Base-by-base conservation (phyloP, 148 eudicot species). In the Fagopyrum tataricum region DNA sequence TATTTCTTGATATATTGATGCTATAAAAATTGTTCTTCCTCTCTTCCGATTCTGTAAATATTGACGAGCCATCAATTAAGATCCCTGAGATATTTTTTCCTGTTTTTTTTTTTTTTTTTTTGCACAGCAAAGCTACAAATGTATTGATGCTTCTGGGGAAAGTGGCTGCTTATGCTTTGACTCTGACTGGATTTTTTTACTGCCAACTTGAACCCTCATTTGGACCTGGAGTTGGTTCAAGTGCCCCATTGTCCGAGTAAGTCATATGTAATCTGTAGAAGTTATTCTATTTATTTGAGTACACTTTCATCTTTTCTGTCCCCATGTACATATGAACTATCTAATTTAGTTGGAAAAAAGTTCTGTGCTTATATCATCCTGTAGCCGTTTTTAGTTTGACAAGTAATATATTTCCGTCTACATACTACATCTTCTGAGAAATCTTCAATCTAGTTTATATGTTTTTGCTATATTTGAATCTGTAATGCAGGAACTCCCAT, bases 131-230 rank as follows among this genome's bases (percentile, higher is more conserved):
- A 85, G 86, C 90, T 9, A 76, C 91, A 74, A 81, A 88, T 77
- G 97, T 86, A 46, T 79, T 94, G 82, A 75, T 84, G 44, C 83
- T 87, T 75, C 80, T 94, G 78, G 89, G 90, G 56, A 91, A 87
- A 81, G 86, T 91, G 81, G 93, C 96, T 76, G 85, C 93, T 62
- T 91, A 90, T 87, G 97, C 98, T 5, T 83, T 94, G 85, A 85
- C 85, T 53, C 77, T 88, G 75, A 94, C 98, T 39, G 89, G 90
- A 46, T 83, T 91, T 76, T 94, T 91, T 81, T 90, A 88, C 75
- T 90, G 87, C 80, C 88, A 83, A 84, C 87, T 83, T 49, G 68
- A 80, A 56, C 88, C 89, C 15, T 74, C 82, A 73, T 42, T 73
- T 67, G 78, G 72, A 66, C 82, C 83, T 70, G 87, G 83, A 49